Evolutionary conservation across 148 eudicot genomes (phyloP).

Genomic region (Chenopodium album): DNA sequence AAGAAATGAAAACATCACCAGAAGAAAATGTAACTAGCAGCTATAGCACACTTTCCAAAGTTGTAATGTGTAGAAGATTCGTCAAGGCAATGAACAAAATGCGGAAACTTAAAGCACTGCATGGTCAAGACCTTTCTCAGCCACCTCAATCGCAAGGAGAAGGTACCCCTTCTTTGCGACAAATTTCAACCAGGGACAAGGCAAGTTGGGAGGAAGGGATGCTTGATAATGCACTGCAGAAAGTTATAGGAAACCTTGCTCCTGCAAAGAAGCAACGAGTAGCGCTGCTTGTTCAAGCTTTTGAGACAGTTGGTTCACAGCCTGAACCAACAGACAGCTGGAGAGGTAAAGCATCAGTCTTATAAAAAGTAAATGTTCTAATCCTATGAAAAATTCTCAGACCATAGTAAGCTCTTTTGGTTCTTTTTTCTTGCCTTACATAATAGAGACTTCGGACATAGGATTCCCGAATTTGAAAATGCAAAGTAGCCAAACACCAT

Average conservation of each 20-base stretch:
- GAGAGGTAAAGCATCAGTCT: conserved; percentile 23
- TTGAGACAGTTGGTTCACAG: conserved; percentile 67
- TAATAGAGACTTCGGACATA: no score
- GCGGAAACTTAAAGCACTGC: conserved; percentile 38
- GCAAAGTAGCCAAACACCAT: no score
- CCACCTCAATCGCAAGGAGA: conserved; percentile 33
- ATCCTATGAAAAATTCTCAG: no score
- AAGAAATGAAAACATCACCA: conserved; percentile 23
- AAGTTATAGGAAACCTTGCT: conserved; percentile 47
- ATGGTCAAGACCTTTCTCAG: conserved; percentile 21
- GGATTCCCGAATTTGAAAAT: no score
- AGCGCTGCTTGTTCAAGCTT: conserved; percentile 74
- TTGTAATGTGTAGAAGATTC: conserved; percentile 62
- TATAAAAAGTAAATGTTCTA: background rate
- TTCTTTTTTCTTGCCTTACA: no score
- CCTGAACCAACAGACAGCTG: conserved; percentile 37
- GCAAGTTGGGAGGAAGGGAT: conserved; percentile 80
- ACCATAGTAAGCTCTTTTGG: no score
- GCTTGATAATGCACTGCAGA: conserved; percentile 83
- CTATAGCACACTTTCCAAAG: conserved; percentile 61
- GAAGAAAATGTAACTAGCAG: conserved; percentile 30
- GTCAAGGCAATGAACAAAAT: conserved; percentile 71
- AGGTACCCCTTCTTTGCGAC: conserved; percentile 41
- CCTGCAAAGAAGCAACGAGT: conserved; percentile 81
- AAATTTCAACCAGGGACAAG: conserved; percentile 42